Evolutionary conservation across 345 rosid genomes (phyloP), one percentile per base, ranked within the genome.

Genomic region (Cardamine occulta): DNA sequence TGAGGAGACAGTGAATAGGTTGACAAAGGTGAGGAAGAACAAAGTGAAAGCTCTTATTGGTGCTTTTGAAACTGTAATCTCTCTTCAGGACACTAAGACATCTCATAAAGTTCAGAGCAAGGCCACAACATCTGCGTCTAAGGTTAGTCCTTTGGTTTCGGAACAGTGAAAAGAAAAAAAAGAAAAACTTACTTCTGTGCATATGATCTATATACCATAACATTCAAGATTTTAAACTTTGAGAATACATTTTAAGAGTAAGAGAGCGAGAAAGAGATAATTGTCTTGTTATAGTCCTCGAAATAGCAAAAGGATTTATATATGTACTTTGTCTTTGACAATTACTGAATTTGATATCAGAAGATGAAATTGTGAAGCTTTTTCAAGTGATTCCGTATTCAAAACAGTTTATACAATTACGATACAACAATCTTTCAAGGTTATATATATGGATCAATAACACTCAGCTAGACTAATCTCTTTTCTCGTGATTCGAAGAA

Each of bases 31-130:
- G 48, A 89, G 88, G 84, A 82, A 86, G 68, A 84, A 85, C 68
- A 94, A 90, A 83, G 98, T 94, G 35, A 90, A 86, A 82, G 96
- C 96, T 66, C 84, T 94, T 84, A 92, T 88, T 28, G 89, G 93
- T 67, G 97, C 96, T 77, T 94, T 94, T 66, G 98, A 94, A 80
- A 74, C 89, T 40, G 88, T 91, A 63, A 89, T 88, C 63, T 88
- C 91, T 61, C 89, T 85, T 73, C 93, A 87, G 61, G 90, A 91
- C 58, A 54, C 73, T 54, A 86, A 81, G 49, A 65, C 91, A 28
- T 40, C 70, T 62, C 81, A 58, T 2, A 61, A 63, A 53, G 8
- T 10, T 40, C 70, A 29, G 18, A 59, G 32, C 39, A 72, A 59
- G 44, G 51, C 73, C 40, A 83, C 78, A 58, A 54, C 93, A 19